Percentiles rank a stretch among this genome's conserved stretches.
phyloP scores from a whole-genome alignment of 1,139 yeast species.

The Pichia cactophila region DNA sequence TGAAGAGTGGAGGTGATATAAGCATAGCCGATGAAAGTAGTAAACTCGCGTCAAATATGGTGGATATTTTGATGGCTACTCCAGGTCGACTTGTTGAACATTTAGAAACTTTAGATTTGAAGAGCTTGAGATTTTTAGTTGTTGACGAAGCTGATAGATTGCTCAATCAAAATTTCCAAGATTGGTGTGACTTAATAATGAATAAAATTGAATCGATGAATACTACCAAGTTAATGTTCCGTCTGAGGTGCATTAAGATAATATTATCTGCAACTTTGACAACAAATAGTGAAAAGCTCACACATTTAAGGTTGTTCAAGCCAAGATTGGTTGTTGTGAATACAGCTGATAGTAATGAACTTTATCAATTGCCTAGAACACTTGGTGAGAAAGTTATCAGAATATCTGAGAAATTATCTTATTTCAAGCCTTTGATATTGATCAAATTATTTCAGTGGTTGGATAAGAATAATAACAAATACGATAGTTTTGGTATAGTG shows the following conservation, averaged over 20 bases:
- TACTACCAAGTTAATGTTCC: constrained; percentile 26
- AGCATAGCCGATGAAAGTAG: constrained; percentile 61
- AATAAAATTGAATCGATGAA: constrained; percentile 35
- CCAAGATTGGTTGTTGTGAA: constrained; percentile 73
- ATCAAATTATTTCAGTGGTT: constrained; percentile 41
- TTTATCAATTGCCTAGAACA: constrained; percentile 47
- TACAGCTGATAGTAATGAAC: constrained; percentile 39
- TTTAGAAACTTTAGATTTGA: constrained; percentile 38
- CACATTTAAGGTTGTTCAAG: constrained; percentile 55
- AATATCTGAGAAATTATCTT: constrained; percentile 47
- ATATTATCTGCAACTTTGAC: constrained; percentile 91
- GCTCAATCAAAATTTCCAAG: constrained; percentile 84
- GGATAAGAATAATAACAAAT: constrained; percentile 15
- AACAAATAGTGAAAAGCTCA: constrained; percentile 81
- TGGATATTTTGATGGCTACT: constrained; percentile 77
- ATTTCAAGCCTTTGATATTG: constrained; percentile 69
- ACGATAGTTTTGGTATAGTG: constrained; percentile 40
- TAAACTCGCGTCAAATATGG: constrained; percentile 41
- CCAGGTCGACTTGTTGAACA: constrained; percentile 97
- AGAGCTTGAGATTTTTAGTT: constrained; percentile 58
- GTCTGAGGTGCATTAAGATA: constrained; percentile 44
- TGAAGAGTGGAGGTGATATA: constrained; percentile 44
- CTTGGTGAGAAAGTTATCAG: constrained; percentile 46
- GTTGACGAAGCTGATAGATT: constrained; percentile 94
- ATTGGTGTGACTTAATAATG: constrained; percentile 77